Percentiles rank a stretch among this genome's conserved stretches.
phyloP scores from a whole-genome alignment of 345 rosid species.

The Lenwebbia sp. region DNA sequence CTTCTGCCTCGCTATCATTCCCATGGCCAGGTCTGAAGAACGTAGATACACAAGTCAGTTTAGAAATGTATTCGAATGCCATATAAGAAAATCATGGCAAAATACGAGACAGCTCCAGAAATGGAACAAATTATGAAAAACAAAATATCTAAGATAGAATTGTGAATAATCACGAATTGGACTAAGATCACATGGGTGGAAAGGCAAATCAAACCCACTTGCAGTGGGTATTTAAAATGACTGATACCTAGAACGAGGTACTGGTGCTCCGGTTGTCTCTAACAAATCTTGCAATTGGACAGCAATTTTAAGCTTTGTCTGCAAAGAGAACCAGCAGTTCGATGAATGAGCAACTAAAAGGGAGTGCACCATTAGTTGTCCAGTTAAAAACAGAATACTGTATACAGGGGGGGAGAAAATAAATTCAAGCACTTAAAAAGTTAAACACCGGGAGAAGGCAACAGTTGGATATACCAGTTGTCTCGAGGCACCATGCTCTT shows the following conservation, averaged over 20 bases:
- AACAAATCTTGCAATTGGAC: not conserved
- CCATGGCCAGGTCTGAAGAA: not conserved
- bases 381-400: not conserved
- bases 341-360: not conserved
- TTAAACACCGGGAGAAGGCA: not conserved
- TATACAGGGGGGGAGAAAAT: not conserved
- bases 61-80: not conserved
- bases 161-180: not conserved
- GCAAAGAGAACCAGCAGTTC: not conserved
- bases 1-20: not conserved
- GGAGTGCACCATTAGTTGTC: not conserved
- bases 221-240: not conserved
- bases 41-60: not conserved
- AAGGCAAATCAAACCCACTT: not conserved
- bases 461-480: not conserved
- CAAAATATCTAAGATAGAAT: not conserved
- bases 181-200: not conserved
- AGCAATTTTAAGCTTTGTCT: not conserved
- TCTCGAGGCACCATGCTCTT: conserved; percentile 64
- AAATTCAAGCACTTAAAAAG: not conserved
- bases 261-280: not conserved
- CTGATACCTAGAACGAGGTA: not conserved
- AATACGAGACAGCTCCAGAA: not conserved
- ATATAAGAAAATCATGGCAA: not conserved
- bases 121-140: not conserved